Evolutionary conservation across 345 rosid species (phyloP).

Genomic region (Citrus mangshanensis): DNA sequence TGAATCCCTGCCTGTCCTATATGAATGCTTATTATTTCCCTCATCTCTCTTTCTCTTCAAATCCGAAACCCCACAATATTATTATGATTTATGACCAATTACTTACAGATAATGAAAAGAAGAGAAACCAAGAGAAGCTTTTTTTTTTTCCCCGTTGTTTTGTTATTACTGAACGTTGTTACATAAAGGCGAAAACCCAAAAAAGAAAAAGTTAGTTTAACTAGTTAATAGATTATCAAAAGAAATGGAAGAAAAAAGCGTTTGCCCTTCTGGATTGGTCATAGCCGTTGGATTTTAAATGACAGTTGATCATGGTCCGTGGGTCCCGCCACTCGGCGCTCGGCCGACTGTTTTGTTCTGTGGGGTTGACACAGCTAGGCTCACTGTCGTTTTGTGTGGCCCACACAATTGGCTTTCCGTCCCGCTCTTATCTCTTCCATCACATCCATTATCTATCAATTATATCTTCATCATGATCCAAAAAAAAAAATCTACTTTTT

Average conservation of each 20-base stretch:
- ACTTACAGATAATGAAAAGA: not conserved
- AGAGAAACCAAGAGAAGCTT: not conserved
- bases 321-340: slow-evolving; percentile 29
- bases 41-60: slow-evolving; percentile 33
- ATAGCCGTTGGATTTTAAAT: not conserved
- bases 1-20: slow-evolving; percentile 80
- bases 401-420: not conserved
- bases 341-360: not conserved
- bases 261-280: not conserved
- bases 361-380: slow-evolving; percentile 21
- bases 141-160: not conserved
- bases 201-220: not conserved
- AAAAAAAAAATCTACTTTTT: too few relatives aligned
- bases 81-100: too few relatives aligned
- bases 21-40: slow-evolving; percentile 64
- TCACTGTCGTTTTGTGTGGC: slow-evolving; percentile 23
- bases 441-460: too few relatives aligned
- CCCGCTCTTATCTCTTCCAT: not conserved
- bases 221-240: not conserved
- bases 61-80: too few relatives aligned
- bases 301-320: not conserved
- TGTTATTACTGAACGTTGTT: not conserved
- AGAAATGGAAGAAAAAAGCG: not conserved
- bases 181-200: not conserved
- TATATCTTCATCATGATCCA: too few relatives aligned